A percentile compares a stretch with the other conserved stretches of the same genome.
Evolutionary conservation across 164 flowering plant genomes (phyloP).

Genomic region (Umbellularia californica): DNA sequence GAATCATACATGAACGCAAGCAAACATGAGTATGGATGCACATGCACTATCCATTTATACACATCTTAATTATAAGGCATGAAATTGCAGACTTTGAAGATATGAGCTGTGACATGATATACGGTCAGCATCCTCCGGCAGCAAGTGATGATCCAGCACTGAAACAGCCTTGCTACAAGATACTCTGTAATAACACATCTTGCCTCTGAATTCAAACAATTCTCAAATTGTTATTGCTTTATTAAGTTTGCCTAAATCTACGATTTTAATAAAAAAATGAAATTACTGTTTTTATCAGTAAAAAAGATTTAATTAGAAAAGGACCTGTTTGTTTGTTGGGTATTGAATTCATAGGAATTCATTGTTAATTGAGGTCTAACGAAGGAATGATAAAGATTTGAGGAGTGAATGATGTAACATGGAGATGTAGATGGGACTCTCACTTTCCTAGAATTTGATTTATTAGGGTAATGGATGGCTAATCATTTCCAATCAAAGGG

Average conservation of each 20-base stretch:
- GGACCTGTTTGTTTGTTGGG: no score
- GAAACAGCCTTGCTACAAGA: constrained; percentile 77
- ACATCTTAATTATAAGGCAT: constrained; percentile 1
- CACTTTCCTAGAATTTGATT: no score
- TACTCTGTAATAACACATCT: constrained; percentile 42
- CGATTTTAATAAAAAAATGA: no score
- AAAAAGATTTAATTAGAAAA: no score
- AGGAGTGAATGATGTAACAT: no score
- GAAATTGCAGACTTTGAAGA: constrained; percentile 83
- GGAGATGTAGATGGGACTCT: no score
- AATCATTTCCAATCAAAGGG: no score
- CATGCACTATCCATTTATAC: neutral
- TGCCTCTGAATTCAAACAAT: neutral
- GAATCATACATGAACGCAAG: neutral
- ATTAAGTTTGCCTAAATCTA: neutral
- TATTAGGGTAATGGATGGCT: no score
- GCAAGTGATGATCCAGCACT: constrained; percentile 66
- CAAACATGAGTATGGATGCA: neutral
- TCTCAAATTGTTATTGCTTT: neutral
- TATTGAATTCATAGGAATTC: no score
- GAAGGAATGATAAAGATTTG: no score
- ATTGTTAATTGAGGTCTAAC: no score
- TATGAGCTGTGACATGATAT: constrained; percentile 94
- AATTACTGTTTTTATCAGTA: no score
- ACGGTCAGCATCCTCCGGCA: constrained; percentile 76